phyloP scores from a whole-genome alignment of 2,329 filamentous ascomycete genomes.

The Nannizzia gypsea region DNA sequence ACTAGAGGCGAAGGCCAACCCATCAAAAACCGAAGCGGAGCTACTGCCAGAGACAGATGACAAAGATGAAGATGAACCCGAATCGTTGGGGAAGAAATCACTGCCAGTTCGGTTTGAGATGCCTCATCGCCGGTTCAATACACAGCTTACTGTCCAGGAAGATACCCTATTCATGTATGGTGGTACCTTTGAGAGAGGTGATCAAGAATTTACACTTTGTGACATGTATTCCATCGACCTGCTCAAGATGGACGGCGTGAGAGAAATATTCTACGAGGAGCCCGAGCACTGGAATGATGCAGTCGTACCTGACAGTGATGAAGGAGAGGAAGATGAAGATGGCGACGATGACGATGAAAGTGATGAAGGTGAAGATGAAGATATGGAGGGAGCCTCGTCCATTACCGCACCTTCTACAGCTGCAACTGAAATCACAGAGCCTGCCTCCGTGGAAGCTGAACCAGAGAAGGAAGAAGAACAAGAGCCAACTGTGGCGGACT shows the following conservation, averaged over 20 bases:
- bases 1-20: slow-evolving; percentile 60
- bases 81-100: slow-evolving; percentile 43
- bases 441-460: slow-evolving; percentile 13
- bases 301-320: slow-evolving; percentile 49
- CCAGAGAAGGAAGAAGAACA: slow-evolving; percentile 30
- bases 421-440: slow-evolving; percentile 27
- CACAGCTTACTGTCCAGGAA: slow-evolving; percentile 78
- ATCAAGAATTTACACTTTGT: slow-evolving; percentile 90
- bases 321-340: slow-evolving; percentile 38
- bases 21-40: slow-evolving; percentile 34
- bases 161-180: slow-evolving; percentile 91
- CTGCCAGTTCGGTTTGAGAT: slow-evolving; percentile 64
- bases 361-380: slow-evolving; percentile 20
- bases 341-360: slow-evolving; percentile 30
- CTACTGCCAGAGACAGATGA: slow-evolving; percentile 30
- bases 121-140: slow-evolving; percentile 83
- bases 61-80: slow-evolving; percentile 44
- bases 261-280: slow-evolving; percentile 76
- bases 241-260: slow-evolving; percentile 88
- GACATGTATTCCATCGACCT: slow-evolving; percentile 88
- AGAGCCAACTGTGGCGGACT: slow-evolving; percentile 51
- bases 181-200: slow-evolving; percentile 88
- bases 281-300: slow-evolving; percentile 71
- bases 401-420: slow-evolving; percentile 27
- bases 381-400: slow-evolving; percentile 37